Evolutionary conservation across 371 early-diverging fungal genomes (phyloP).

Genomic region (Mortierella sp.): DNA sequence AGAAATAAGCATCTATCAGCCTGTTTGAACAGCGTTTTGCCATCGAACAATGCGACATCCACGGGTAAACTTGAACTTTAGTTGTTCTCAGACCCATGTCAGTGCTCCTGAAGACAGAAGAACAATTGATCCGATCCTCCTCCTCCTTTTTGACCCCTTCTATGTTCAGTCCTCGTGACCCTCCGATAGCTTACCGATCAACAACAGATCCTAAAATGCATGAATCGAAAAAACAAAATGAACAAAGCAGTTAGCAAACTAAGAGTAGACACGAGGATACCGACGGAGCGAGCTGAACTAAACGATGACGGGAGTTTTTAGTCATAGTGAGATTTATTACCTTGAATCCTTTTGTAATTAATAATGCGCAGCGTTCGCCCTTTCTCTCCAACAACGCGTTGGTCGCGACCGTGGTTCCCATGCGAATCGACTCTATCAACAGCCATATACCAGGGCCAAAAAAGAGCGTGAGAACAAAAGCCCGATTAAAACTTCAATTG

Average conservation of each 20-base stretch:
- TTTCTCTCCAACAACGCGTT: slow-evolving; percentile 93
- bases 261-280: neutral
- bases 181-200: slow-evolving; percentile 65
- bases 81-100: neutral
- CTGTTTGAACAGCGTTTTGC: neutral
- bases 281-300: neutral
- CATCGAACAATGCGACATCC: neutral
- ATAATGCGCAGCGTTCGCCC: slow-evolving; percentile 88
- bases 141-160: neutral
- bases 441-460: neutral
- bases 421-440: slow-evolving; percentile 82
- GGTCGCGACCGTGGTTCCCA: slow-evolving; percentile 98
- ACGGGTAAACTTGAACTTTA: neutral
- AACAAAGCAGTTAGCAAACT: neutral
- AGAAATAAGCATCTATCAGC: neutral
- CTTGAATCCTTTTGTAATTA: slow-evolving; percentile 94
- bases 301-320: neutral
- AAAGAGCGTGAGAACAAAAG: neutral
- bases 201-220: slow-evolving; percentile 64
- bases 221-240: neutral
- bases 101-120: neutral
- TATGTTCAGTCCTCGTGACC: neutral
- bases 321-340: slow-evolving; percentile 34
- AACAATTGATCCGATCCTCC: neutral
- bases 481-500: too few relatives aligned